Base-by-base conservation (phyloP, 2,329 filamentous ascomycete genomes). In the Microcyclosporella mali region DNA sequence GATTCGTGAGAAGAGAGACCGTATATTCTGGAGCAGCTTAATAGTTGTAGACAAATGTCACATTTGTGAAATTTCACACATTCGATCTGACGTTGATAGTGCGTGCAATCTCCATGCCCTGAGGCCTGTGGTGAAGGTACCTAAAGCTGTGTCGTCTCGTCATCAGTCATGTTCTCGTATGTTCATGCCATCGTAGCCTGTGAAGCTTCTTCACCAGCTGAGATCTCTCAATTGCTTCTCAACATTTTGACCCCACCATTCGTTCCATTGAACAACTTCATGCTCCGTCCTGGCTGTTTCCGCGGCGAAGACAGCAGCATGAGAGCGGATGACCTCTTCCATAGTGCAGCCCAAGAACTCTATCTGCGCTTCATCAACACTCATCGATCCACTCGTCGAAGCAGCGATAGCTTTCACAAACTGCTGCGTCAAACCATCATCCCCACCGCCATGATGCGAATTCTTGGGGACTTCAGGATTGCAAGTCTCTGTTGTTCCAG, bases 231-330 rank as follows among this genome's bases (percentile, higher is more conserved):
- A 16, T 30, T 25, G 29, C 17, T 17, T n/a, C 11, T 30, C 40
- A 32, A 53, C 46, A 19, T 51, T 49, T 6, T 18, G 33, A 10
- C 33, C 32, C 51, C 49, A 53, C 51, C 51, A 53, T 12, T 46
- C 28, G 12, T 44, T 38, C 49, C 44, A 95, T 53, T 84, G 74
- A 3, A 97, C 67, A 6, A 92, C 81, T 60, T 75, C 81, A 58
- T 76, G 79, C 38, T 75, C 73, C 37, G 70, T 72, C 57, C 90
- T 77, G 4, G 90, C 88, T 56, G 94, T 85, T 66, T 97, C 92
- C 0, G 90, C 92, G 17, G 88, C 89, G 70, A 95, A 98, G 0
- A 95, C 90, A 66, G 92, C 78, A 2, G 85, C 89, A 67, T 97
- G 92, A 58, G 88, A 94, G 37, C 84, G 75, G n/a, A 97, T 75